These are phyloP conservation scores for Multifurca ochricompacta DNA, from an alignment of 768 basidiomycete genomes.

Conservation along the genomic window DNA sequence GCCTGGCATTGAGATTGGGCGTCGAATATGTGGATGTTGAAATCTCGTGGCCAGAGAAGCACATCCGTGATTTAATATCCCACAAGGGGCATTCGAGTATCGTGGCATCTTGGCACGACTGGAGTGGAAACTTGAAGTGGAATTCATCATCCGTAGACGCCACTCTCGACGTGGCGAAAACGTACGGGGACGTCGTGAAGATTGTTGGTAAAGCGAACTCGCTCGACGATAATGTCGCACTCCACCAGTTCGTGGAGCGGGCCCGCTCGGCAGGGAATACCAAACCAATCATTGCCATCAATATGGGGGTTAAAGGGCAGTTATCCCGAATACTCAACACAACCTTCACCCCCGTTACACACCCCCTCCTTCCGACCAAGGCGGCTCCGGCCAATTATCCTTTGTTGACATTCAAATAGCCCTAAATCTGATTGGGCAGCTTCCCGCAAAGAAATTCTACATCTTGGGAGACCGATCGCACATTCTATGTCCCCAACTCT, in stretches of 20 bases:
- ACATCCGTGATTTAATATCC: constrained; percentile 48
- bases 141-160: constrained; percentile 53
- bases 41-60: constrained; percentile 58
- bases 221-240: constrained; percentile 69
- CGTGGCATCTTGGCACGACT: constrained; percentile 94
- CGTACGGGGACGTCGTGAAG: constrained; percentile 85
- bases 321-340: constrained; percentile 82
- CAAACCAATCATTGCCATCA: constrained; percentile 90
- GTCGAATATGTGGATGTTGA: constrained; percentile 95
- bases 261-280: constrained; percentile 35
- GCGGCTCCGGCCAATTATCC: constrained; percentile 94
- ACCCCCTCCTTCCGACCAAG: constrained; percentile 73
- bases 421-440: constrained; percentile 70
- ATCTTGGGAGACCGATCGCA: constrained; percentile 86
- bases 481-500: constrained; percentile 89
- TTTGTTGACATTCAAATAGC: constrained; percentile 81
- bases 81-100: constrained; percentile 69
- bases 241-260: constrained; percentile 62
- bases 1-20: constrained; percentile 71
- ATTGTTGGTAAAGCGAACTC: constrained; percentile 78
- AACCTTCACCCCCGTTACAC: constrained; percentile 85
- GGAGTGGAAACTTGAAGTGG: constrained; percentile 83
- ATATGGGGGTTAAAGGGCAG: constrained; percentile 87
- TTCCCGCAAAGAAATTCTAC: constrained; percentile 69
- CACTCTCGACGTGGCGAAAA: constrained; percentile 58